These are phyloP conservation scores for Hypoxylon fragiforme DNA, from an alignment of 495 filamentous ascomycete species.

Conservation along the genomic window DNA sequence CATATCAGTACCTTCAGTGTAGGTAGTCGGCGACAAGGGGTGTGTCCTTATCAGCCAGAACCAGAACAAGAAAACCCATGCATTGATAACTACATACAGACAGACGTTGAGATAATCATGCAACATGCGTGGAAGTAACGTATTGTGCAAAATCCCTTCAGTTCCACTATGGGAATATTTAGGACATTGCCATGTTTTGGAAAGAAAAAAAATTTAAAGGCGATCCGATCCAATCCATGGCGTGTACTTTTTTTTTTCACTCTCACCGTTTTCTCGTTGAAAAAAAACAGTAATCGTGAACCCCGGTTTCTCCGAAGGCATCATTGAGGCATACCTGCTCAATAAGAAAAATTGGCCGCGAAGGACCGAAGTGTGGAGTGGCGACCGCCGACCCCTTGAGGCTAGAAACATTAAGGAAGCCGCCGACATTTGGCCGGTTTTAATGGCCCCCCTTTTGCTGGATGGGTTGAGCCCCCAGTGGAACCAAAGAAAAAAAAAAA, in stretches of 20 bases:
- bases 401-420: conserved; percentile 25
- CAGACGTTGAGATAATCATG: too few species aligned
- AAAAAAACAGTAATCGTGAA: too few species aligned
- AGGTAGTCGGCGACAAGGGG: too few species aligned
- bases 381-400: conserved; percentile 24
- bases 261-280: too few species aligned
- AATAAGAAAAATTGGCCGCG: conserved; percentile 31
- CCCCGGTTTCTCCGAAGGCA: conserved; percentile 16
- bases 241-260: conserved; percentile 2
- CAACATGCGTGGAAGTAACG: too few species aligned
- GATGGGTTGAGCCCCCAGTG: conserved; percentile 28
- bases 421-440: conserved; percentile 34
- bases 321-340: conserved; percentile 16
- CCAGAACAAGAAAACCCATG: too few species aligned
- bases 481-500: conserved; percentile 14
- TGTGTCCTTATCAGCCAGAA: conserved; percentile 21
- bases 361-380: conserved; percentile 35
- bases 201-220: conserved; percentile 23
- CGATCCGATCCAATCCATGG: too few species aligned
- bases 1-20: too few species aligned
- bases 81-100: conserved; percentile 14
- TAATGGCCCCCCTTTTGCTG: conserved; percentile 23
- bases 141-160: conserved; percentile 11
- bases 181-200: conserved; percentile 22
- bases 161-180: conserved; percentile 19